Evolutionary conservation across 148 eudicot genomes (phyloP), one percentile per base, ranked within the genome.

Genomic region (Camellia lanceoleosa): DNA sequence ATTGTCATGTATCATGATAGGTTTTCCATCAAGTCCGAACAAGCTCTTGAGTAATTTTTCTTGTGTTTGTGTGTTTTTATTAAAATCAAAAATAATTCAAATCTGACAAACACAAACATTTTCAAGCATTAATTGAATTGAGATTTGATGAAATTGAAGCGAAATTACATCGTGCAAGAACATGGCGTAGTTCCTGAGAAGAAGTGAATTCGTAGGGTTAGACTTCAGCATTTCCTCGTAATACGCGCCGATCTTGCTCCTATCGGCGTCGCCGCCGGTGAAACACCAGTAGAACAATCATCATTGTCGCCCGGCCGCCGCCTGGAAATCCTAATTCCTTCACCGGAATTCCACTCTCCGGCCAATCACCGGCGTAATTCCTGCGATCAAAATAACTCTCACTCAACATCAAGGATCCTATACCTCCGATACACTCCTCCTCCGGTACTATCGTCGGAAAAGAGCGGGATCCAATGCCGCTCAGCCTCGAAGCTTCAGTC

Each of bases 131-230:
- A 23, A 23, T 23, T 23, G 23, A 4, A 71, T 16, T 43, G 58
- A 71, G 68, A 64, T 64, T 7, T 69, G 30, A 18, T 71, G 13
- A 13, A 71, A 46, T 47, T 23, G 41, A 19, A 6, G 68, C 23
- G 9, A 10, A 72, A 47, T 23, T 23, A 93, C 97, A 95, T 94
- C 89, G 78, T 94, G 88, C 82, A 94, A 86, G 67, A 89, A 94
- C 65, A 77, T 94, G 38, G 78, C 94, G 41, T 92, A 94, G 80
- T 94, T 94, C 70, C 88, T 80, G 38, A 92, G 85, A 18, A 92
- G 79, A 64, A 94, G 81, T 58, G 92, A 61, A 80, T 92, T 86
- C 7, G 80, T 71, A 44, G 97, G 98, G 69, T 94, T 77, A 4
- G 84, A 63, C 83, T 86, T 88, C 82, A 94, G 62, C 91, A 94